phyloP scores from a whole-genome alignment of 106 monocot species.

The Acorus calamus region DNA sequence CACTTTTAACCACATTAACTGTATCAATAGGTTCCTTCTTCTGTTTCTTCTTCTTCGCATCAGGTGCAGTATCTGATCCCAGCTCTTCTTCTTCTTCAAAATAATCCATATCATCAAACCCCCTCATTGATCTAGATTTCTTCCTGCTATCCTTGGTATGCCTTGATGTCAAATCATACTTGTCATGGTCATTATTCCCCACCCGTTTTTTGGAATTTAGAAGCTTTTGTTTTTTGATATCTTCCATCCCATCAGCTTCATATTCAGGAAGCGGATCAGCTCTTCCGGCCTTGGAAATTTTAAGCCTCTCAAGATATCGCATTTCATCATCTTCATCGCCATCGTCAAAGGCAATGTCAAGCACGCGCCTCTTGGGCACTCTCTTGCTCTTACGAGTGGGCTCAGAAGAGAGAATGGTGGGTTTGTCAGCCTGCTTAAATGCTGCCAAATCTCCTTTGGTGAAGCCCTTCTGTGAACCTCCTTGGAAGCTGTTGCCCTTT shows the following conservation, averaged over 20 bases:
- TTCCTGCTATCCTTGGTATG: slow-evolving; percentile 21
- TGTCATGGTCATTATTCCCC: slow-evolving; percentile 32
- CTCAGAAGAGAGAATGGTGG: slow-evolving; percentile 12
- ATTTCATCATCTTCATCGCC: slow-evolving; percentile 50
- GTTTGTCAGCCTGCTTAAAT: slow-evolving; percentile 1
- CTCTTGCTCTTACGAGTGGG: slow-evolving; percentile 51
- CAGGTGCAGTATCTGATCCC: slow-evolving; percentile 33
- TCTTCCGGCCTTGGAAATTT: slow-evolving; percentile 16
- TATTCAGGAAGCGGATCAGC: slow-evolving; percentile 9
- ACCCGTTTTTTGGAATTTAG: slow-evolving; percentile 21
- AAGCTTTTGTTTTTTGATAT: slow-evolving; percentile 18
- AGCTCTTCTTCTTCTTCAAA: slow-evolving; percentile 48
- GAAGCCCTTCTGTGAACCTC: slow-evolving; percentile 17
- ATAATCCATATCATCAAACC: slow-evolving; percentile 38
- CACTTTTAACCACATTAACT: slow-evolving; percentile 22
- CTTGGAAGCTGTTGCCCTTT: slow-evolving; percentile 9
- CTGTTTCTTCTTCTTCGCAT: slow-evolving; percentile 23
- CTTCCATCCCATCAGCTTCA: slow-evolving; percentile 25
- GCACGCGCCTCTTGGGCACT: slow-evolving; percentile 41
- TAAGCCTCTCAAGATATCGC: slow-evolving; percentile 42
- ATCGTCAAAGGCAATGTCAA: slow-evolving; percentile 42
- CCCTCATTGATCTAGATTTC: slow-evolving; percentile 21
- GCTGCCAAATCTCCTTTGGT: too few relatives aligned
- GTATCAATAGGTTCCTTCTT: slow-evolving; percentile 24
- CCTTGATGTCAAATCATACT: slow-evolving; percentile 20